These are phyloP conservation scores for Alternaria metachromatica DNA, from an alignment of 2,329 filamentous ascomycete genomes.

Conservation along the genomic window DNA sequence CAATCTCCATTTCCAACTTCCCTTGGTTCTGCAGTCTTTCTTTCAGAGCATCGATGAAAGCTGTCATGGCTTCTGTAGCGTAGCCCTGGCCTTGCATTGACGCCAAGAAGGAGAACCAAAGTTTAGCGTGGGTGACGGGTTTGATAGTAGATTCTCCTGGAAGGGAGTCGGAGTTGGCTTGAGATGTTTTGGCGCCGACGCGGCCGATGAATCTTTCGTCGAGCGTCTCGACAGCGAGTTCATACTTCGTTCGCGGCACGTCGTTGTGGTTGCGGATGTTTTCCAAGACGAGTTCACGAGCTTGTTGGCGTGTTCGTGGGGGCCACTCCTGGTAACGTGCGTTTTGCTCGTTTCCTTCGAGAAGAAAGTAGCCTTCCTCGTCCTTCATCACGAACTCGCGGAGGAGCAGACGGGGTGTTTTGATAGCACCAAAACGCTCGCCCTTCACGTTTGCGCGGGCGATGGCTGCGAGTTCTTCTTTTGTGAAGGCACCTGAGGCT, in stretches of 20 bases:
- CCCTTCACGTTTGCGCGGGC: constrained; percentile 21
- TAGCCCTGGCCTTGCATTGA: constrained; percentile 32
- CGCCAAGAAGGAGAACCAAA: constrained; percentile 44
- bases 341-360: constrained; percentile 34
- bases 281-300: constrained; percentile 23
- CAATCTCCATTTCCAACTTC: constrained; percentile 39
- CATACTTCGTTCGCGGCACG: constrained; percentile 26
- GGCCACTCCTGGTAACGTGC: constrained; percentile 37
- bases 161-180: constrained; percentile 6
- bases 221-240: constrained; percentile 36
- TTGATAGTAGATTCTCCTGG: constrained; percentile 8
- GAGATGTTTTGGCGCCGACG: constrained; percentile 32
- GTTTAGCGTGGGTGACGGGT: constrained; percentile 19
- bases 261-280: constrained; percentile 25
- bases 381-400: constrained; percentile 38
- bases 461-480: constrained; percentile 30
- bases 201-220: constrained; percentile 35
- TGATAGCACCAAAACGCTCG: constrained; percentile 21
- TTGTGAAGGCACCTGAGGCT: constrained; percentile 16
- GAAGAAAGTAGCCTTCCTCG: constrained; percentile 23
- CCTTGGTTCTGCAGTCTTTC: constrained; percentile 8
- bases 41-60: constrained; percentile 31
- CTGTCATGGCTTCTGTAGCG: constrained; percentile 41
- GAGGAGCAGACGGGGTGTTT: constrained; percentile 33
- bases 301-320: constrained; percentile 30